A percentile compares a stretch with the other conserved stretches of the same genome.
phyloP scores from a whole-genome alignment of 305 asterid genomes.

The Fraxinus paxiana region DNA sequence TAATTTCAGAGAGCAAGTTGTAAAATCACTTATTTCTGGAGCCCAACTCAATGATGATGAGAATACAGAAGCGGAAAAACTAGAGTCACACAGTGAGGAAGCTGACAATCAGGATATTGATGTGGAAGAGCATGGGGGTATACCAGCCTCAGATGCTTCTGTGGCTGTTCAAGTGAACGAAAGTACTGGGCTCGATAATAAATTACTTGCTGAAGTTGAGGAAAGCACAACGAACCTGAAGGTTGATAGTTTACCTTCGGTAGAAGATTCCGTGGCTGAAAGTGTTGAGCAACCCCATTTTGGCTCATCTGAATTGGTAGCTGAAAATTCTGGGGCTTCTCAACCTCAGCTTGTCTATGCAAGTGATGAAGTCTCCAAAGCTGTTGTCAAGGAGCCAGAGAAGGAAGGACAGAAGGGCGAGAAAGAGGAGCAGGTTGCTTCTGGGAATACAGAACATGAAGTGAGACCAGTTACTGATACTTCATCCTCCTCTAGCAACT shows the following conservation, averaged over 20 bases:
- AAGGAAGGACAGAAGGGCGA: conserved; percentile 31
- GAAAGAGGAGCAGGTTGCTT: conserved; percentile 27
- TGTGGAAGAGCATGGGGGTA: conserved; percentile 34
- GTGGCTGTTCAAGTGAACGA: conserved; percentile 22
- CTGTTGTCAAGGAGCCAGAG: conserved; percentile 28
- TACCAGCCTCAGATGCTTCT: conserved; percentile 26
- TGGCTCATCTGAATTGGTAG: conserved; percentile 25
- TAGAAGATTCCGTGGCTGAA: not conserved
- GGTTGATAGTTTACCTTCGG: conserved; percentile 18
- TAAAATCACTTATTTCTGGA: conserved; percentile 23
- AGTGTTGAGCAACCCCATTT: conserved; percentile 30
- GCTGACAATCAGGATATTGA: conserved; percentile 27
- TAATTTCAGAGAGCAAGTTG: conserved; percentile 27
- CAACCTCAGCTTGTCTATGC: conserved; percentile 27
- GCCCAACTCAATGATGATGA: conserved; percentile 27
- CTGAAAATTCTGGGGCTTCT: conserved; percentile 29
- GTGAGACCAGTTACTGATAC: conserved; percentile 23
- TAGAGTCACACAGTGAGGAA: conserved; percentile 22
- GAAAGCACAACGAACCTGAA: conserved; percentile 24
- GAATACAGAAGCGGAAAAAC: conserved; percentile 25
- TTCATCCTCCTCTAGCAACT: conserved; percentile 26
- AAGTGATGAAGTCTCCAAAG: conserved; percentile 29
- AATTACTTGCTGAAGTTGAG: conserved; percentile 25
- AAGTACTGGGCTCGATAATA: conserved; percentile 24
- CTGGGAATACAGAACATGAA: conserved; percentile 31